phyloP scores from a whole-genome alignment of 257 asterid genomes.

The Linderniella brevidens region DNA sequence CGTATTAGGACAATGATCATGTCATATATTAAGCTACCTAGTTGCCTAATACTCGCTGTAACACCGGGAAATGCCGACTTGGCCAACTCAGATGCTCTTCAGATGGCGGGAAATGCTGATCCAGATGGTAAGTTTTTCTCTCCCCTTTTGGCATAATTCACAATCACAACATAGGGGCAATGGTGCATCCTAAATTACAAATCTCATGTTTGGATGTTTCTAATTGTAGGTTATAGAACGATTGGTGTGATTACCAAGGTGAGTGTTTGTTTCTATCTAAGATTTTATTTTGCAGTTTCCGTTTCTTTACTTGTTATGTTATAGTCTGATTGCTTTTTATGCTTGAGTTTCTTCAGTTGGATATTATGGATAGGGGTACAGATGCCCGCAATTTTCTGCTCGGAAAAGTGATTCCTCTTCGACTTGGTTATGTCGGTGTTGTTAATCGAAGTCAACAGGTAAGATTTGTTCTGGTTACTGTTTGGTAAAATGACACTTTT shows the following conservation, averaged over 20 bases:
- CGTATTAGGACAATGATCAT: slow-evolving; percentile 91
- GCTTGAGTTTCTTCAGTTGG: slow-evolving; percentile 49
- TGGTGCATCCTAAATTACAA: slow-evolving; percentile 5
- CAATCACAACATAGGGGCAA: no score
- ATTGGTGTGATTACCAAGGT: slow-evolving; percentile 97
- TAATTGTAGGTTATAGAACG: slow-evolving; percentile 67
- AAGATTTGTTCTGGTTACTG: slow-evolving; percentile 10
- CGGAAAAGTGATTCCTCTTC: slow-evolving; percentile 92
- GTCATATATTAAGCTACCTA: slow-evolving; percentile 53
- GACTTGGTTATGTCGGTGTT: slow-evolving; percentile 87
- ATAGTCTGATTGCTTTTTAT: slow-evolving; percentile 1
- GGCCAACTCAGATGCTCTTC: slow-evolving; percentile 97
- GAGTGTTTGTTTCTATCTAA: slow-evolving; percentile 2
- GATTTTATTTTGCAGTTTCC: slow-evolving; percentile 4
- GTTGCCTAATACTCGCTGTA: slow-evolving; percentile 82
- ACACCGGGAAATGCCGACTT: slow-evolving; percentile 94
- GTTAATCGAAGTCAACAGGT: slow-evolving; percentile 99
- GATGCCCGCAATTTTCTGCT: slow-evolving; percentile 88
- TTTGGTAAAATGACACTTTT: not conserved
- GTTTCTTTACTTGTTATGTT: not conserved
- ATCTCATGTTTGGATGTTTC: slow-evolving; percentile 14
- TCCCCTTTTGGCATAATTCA: not conserved
- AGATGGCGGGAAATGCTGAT: slow-evolving; percentile 91
- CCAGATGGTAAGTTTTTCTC: slow-evolving; percentile 54
- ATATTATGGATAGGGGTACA: slow-evolving; percentile 97